These are phyloP conservation scores for Clohesyomyces aquaticus DNA, from an alignment of 495 filamentous ascomycete genomes.

Conservation along the genomic window DNA sequence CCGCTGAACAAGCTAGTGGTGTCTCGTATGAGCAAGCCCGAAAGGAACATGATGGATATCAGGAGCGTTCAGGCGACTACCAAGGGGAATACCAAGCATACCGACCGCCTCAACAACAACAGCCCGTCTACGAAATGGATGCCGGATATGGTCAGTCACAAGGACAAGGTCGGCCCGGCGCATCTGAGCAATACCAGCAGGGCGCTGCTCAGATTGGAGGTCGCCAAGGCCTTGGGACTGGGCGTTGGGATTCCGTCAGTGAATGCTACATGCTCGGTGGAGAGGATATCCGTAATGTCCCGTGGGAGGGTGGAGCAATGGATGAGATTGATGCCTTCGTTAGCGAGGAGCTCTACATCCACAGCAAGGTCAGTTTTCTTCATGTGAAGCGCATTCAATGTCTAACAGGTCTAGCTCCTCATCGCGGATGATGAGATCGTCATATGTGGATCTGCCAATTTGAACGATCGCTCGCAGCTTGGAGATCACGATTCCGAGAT, in stretches of 20 bases:
- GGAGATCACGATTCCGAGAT: slow-evolving; percentile 84
- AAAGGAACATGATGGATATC: slow-evolving; percentile 63
- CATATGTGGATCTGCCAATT: slow-evolving; percentile 89
- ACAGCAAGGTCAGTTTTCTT: slow-evolving; percentile 69
- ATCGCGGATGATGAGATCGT: slow-evolving; percentile 90
- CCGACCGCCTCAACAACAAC: slow-evolving; percentile 19
- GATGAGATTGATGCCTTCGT: slow-evolving; percentile 88
- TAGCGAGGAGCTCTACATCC: slow-evolving; percentile 90
- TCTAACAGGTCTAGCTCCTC: slow-evolving; percentile 58
- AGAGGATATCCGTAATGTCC: slow-evolving; percentile 72
- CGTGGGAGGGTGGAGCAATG: slow-evolving; percentile 72
- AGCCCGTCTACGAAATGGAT: slow-evolving; percentile 27
- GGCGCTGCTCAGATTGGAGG: slow-evolving; percentile 54
- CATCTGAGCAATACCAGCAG: slow-evolving; percentile 68
- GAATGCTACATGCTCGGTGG: slow-evolving; percentile 85
- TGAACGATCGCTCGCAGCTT: slow-evolving; percentile 93
- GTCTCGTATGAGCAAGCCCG: slow-evolving; percentile 75
- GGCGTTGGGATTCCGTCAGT: slow-evolving; percentile 75
- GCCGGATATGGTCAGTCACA: slow-evolving; percentile 22
- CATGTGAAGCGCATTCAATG: background rate
- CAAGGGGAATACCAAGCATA: slow-evolving; percentile 34
- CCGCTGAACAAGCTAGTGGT: slow-evolving; percentile 67
- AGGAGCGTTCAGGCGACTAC: slow-evolving; percentile 18
- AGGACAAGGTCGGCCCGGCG: slow-evolving; percentile 18
- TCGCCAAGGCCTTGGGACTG: slow-evolving; percentile 49